Conservation (phyloP, 345 rosid genomes). For the Abelmoschus esculentus region DNA sequence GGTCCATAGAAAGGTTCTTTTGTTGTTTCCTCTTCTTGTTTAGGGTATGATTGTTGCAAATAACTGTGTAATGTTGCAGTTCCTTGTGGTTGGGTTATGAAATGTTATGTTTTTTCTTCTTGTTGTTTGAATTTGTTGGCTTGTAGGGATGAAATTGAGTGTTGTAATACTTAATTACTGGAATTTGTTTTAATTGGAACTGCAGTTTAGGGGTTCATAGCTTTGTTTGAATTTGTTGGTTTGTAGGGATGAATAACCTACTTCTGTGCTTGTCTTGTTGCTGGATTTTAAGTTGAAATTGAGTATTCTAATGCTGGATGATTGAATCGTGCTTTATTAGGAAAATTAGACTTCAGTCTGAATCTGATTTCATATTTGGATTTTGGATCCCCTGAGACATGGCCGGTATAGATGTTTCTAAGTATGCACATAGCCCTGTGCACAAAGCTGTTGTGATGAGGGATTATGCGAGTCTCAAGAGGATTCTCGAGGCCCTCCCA, state of each 20-base stretch:
- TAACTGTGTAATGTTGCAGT: constrained; percentile 8
- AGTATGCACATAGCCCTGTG: constrained; percentile 71
- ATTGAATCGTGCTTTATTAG: constrained; percentile 1
- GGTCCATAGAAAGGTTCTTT: constrained; percentile 21
- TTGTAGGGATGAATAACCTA: constrained; percentile 11
- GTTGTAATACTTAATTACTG: not conserved
- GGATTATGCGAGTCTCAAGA: constrained; percentile 62
- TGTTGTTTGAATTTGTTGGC: constrained; percentile 9
- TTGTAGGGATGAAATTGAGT: constrained; percentile 2
- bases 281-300: constrained; percentile 12
- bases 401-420: constrained; percentile 78
- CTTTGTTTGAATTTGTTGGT: constrained; percentile 7
- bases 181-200: too few species aligned
- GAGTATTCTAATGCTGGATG: constrained; percentile 20
- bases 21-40: constrained; percentile 22
- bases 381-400: constrained; percentile 33
- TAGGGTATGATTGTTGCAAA: constrained; percentile 14
- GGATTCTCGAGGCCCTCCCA: constrained; percentile 71
- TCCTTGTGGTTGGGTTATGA: constrained; percentile 19
- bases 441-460: constrained; percentile 66
- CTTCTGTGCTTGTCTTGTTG: constrained; percentile 13
- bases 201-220: not conserved
- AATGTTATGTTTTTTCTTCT: constrained; percentile 18
- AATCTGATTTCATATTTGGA: constrained; percentile 12
- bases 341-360: constrained; percentile 7